These are phyloP conservation scores for Alternaria burnsii DNA, from an alignment of 2,329 filamentous ascomycete species.

Conservation along the genomic window DNA sequence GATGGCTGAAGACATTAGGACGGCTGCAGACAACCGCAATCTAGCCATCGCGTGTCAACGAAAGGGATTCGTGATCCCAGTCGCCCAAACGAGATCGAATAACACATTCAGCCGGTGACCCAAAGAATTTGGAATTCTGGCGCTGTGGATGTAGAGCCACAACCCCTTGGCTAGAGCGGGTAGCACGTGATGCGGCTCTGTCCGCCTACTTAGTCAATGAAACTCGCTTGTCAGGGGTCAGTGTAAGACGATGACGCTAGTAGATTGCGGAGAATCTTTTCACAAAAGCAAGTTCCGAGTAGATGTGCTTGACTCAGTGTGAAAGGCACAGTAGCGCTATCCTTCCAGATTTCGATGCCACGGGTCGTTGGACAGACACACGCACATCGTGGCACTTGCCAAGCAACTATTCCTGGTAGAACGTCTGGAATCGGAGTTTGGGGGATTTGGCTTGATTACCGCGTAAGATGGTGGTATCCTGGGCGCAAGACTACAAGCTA, in stretches of 20 bases:
- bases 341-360: background rate
- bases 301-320: background rate
- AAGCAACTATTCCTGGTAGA: background rate
- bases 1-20: background rate
- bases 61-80: background rate
- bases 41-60: background rate
- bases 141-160: background rate
- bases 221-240: background rate
- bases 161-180: background rate
- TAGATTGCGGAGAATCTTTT: background rate
- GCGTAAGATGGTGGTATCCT: background rate
- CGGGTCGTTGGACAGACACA: background rate
- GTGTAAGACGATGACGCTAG: background rate
- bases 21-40: background rate
- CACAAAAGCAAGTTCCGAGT: background rate
- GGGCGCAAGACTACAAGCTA: background rate
- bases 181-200: conserved; percentile 6
- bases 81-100: background rate
- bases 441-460: conserved; percentile 9
- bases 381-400: background rate
- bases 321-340: background rate
- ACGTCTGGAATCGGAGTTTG: background rate
- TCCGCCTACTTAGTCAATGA: background rate
- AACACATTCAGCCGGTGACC: background rate
- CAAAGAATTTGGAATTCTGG: background rate